These are phyloP conservation scores for Acacia confusa DNA, from an alignment of 306 rosid genomes.

Conservation along the genomic window DNA sequence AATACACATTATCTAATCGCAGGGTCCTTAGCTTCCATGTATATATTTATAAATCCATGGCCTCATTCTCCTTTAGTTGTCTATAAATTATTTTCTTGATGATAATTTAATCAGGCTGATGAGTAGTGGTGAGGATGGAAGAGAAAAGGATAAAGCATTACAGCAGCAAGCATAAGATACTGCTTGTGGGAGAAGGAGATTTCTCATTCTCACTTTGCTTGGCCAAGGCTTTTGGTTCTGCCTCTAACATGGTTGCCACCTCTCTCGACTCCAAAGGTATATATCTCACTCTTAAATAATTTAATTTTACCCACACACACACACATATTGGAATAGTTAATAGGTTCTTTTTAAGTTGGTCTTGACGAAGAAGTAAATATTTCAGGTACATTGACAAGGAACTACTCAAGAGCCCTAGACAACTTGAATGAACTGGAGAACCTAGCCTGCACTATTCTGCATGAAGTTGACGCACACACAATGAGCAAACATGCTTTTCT, in stretches of 20 bases:
- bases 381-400: neutral
- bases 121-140: neutral
- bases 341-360: too few relatives aligned
- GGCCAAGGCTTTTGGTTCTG: conserved; percentile 41
- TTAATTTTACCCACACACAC: too few relatives aligned
- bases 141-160: conserved; percentile 40
- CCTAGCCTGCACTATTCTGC: conserved; percentile 22
- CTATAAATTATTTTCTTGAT: neutral
- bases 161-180: conserved; percentile 34
- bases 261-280: conserved; percentile 43
- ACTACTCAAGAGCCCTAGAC: neutral
- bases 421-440: conserved; percentile 30
- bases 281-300: too few relatives aligned
- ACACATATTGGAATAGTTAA: too few relatives aligned
- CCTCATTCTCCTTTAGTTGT: neutral
- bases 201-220: conserved; percentile 50
- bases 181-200: conserved; percentile 57
- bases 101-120: too few relatives aligned
- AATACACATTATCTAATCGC: neutral
- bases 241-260: conserved; percentile 44
- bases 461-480: conserved; percentile 27
- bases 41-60: too few relatives aligned
- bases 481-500: neutral
- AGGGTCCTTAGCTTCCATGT: too few relatives aligned
- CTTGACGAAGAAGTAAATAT: too few relatives aligned